phyloP scores from a whole-genome alignment of 2,329 filamentous ascomycete genomes.

The Diaporthe amygdali region DNA sequence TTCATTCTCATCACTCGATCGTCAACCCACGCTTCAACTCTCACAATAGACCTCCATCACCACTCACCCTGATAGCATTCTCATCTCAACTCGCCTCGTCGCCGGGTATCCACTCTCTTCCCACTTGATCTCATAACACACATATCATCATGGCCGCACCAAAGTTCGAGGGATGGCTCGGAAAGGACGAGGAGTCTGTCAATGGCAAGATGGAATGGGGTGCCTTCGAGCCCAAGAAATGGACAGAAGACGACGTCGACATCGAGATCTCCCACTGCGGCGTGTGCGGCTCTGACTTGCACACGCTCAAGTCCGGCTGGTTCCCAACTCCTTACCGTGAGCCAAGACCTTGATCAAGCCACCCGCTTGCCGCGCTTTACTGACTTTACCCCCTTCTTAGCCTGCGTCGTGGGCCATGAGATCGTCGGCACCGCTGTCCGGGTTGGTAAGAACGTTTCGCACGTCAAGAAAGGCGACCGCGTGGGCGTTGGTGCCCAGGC shows the following conservation, averaged over 20 bases:
- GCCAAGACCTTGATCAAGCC: slow-evolving; percentile 15
- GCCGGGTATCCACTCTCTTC: background rate
- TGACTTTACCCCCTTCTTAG: slow-evolving; percentile 24
- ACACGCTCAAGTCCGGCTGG: slow-evolving; percentile 59
- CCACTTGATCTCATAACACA: background rate
- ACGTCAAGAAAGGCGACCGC: slow-evolving; percentile 62
- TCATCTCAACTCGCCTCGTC: background rate
- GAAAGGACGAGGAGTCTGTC: slow-evolving; percentile 40
- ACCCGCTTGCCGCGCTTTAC: background rate
- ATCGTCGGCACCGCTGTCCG: slow-evolving; percentile 61
- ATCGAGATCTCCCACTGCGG: slow-evolving; percentile 67
- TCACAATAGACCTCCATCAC: background rate
- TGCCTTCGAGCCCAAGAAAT: slow-evolving; percentile 61
- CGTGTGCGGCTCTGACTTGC: slow-evolving; percentile 64
- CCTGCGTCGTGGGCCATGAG: slow-evolving; percentile 63
- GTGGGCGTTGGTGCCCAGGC: slow-evolving; percentile 66
- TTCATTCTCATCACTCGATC: background rate
- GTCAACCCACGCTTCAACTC: background rate
- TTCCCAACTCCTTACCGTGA: slow-evolving; percentile 44
- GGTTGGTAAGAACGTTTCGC: slow-evolving; percentile 49
- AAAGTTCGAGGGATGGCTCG: slow-evolving; percentile 52
- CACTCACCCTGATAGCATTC: background rate
- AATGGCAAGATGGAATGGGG: slow-evolving; percentile 56
- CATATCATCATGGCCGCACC: slow-evolving; percentile 31
- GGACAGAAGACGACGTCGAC: slow-evolving; percentile 66